These are phyloP conservation scores for Salmacisia buchloeana DNA, from an alignment of 1,284 basidiomycete genomes.

Conservation along the genomic window DNA sequence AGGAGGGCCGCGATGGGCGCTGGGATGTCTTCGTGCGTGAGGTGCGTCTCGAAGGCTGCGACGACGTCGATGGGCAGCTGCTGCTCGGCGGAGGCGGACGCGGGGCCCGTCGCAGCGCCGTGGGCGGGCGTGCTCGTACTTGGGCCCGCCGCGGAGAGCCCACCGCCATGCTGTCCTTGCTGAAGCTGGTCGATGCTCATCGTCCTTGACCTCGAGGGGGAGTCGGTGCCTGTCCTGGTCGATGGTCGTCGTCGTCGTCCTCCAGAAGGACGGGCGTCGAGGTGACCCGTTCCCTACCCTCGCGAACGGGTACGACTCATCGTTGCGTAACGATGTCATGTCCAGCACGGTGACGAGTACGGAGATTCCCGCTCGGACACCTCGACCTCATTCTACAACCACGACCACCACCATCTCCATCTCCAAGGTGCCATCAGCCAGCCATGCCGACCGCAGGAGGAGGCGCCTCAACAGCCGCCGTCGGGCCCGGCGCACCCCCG, in stretches of 20 bases:
- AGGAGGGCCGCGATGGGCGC: conserved; percentile 82
- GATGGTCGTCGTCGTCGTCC: too few species aligned
- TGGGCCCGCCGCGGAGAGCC: too few species aligned
- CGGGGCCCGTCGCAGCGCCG: not conserved
- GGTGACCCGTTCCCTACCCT: too few species aligned
- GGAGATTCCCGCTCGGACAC: not conserved
- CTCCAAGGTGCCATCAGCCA: not conserved
- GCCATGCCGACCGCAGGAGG: not conserved
- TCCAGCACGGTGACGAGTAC: too few species aligned
- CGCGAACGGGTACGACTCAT: too few species aligned
- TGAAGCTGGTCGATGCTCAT: too few species aligned
- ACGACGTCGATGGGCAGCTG: conserved; percentile 33
- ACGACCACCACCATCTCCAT: not conserved
- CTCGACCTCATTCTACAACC: not conserved
- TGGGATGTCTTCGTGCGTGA: conserved; percentile 60
- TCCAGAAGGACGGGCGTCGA: too few species aligned
- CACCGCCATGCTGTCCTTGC: too few species aligned
- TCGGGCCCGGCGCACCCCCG: not conserved
- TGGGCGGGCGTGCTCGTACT: too few species aligned
- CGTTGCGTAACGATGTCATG: too few species aligned
- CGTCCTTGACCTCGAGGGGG: too few species aligned
- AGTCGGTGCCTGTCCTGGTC: too few species aligned
- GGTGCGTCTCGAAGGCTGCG: conserved; percentile 29
- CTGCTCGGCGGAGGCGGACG: not conserved
- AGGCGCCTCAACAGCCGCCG: not conserved